Base-by-base conservation (phyloP, 495 filamentous ascomycete genomes). In the Aspergillus avenaceus region DNA sequence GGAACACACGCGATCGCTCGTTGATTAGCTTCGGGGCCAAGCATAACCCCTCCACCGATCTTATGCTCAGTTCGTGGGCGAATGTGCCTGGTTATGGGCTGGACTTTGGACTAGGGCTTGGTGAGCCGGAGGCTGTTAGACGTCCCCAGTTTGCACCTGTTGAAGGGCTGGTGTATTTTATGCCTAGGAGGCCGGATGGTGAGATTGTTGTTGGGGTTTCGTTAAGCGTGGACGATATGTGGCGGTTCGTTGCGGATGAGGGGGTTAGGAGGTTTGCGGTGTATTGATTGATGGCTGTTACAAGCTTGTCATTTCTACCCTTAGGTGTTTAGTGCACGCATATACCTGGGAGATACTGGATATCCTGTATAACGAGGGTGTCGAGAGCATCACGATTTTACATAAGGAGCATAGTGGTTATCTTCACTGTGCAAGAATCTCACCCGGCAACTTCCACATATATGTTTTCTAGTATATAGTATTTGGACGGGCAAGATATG, bases 11-110 rank as follows among this genome's bases (percentile, higher is more conserved):
- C n/a, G 66, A 77, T 37, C 74, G 68, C 36, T 59, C 37, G 6
- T 47, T 40, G 5, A 28, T 69, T 9, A 59, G 48, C 5, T 43
- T 71, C 42, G 60, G 64, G 4, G 51, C 62, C 2, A 64, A 61
- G 8, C 48, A 52, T 7, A 38, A 73, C 29, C 61, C 68, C 23
- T 59, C 64, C 0, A 48, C 43, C 18, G 79, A 80, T 47, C 50
- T 81, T 8, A 70, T 75, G 67, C 38, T 82, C 4, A 79, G 73
- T 54, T 83, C 77, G 8, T 84, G 78, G 81, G 63, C 73, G 0
- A 73, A 75, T 32, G 42, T 74, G 16, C 55, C 69, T 14, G 71
- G 56, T 52, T 77, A 76, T 51, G 55, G 62, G 0, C 57, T 75
- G 9, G 73, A 81, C 53, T 82, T 81, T 31, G 63, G 64, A n/a